Base-by-base conservation (phyloP, 371 early-diverging fungal species). In the Caulochytrium protostelioides region DNA sequence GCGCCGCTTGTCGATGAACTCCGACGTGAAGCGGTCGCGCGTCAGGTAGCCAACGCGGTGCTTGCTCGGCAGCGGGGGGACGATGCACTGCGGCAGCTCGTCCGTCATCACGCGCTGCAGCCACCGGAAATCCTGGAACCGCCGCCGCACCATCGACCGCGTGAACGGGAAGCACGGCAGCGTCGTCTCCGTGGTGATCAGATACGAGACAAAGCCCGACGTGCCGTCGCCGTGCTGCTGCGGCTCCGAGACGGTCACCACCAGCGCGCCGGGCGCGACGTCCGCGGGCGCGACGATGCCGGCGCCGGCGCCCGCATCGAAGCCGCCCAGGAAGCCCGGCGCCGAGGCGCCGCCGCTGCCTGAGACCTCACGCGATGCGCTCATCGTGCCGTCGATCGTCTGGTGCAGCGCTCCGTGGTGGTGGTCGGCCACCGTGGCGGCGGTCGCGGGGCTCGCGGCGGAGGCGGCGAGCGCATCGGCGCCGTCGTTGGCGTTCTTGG, bases 41-140 rank as follows among this genome's bases (percentile, higher is more conserved):
- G 85, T 84, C n/a, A 92, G 43, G 44, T 85, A 92, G 47, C 80
- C 74, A 52, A 82, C 53, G 34, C 85, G 74, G 46, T 83, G 79
- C 47, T 83, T 85, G 34, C 78, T 86, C 0, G 94, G 91, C 19
- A 87, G 54, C 5, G 90, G 85, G 23, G 90, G 87, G 1, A 89
- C 51, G n/a, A 87, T 71, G 34, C 74, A 73, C 6, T 74, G 71
- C 6, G 81, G 72, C 47, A 59, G 74, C 49, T 77, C 80, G 25
- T 66, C 60, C 17, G 51, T 40, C 23, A 94, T 58, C 30, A 68
- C 70, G 34, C 63, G 54, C 43, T 86, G 70, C 31, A 94, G 65
- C 79, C 79, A 80, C 8, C 70, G 70, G 64, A 94, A 94, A 50
- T 94, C 94, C 47, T 75, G 79, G 57, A 76, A 94, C 38, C 94